Base-by-base conservation (phyloP, 129 eudicot species). In the Tagetes patula region DNA sequence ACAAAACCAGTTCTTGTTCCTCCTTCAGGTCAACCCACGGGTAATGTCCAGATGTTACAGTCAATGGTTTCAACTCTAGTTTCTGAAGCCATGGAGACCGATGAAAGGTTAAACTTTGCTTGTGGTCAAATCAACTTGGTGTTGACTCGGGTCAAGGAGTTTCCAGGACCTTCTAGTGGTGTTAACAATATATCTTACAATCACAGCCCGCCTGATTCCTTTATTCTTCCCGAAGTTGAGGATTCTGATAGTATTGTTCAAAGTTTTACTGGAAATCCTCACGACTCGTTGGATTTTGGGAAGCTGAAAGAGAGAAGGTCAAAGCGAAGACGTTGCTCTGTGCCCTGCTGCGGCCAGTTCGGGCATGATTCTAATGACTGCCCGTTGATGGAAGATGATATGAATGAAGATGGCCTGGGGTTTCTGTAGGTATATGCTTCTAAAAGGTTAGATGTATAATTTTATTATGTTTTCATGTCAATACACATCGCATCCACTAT, bases 181-280 rank as follows among this genome's bases (percentile, higher is more conserved):
- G 81, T 62, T 65, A 73, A 80, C 50, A 82, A 79, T 20, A 77
- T 82, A 3, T 49, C 84, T 43, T 86, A 82, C 58, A 66, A 79
- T 7, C 72, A 79, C 70, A 86, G 96, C 75, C 92, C 92, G 6
- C 82, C 92, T 6, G 89, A 75, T 59, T 81, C 90, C 3, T 48
- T 91, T 59, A 75, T 91, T 27, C 80, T 86, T 74, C 92, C 92
- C 0, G 96, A 88, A 72, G 96, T 86, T 38, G 97, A 85, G 79
- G 97, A 91, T 84, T 82, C 97, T 47, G 92, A 91, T 72, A 67
- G 86, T 58, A 88, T 88, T 62, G 85, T 80, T 69, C 95, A 84
- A 55, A 84, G 89, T 66, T 91, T 85, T 75, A 73, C 81, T 58
- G 79, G 81, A 50, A 81, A 75, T 77, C 80, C 82, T 67, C 85